Evolutionary conservation across 768 basidiomycete genomes (phyloP), one percentile per base, ranked within the genome.

Genomic region (Kwoniella newhampshirensis): DNA sequence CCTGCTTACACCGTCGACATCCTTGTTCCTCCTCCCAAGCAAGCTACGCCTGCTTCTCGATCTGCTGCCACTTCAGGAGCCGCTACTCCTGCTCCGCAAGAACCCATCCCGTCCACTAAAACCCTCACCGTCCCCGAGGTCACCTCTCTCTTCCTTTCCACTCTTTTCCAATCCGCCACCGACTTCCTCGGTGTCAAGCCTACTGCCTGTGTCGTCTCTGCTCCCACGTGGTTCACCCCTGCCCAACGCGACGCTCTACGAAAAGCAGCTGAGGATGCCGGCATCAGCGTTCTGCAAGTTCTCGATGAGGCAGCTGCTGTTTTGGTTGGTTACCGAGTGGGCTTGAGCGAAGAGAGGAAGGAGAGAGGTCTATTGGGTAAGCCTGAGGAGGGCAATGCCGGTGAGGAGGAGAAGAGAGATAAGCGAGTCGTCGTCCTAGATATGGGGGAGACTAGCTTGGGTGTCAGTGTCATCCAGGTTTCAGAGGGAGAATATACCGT

Each of bases 301-400:
- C 77, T 97, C 4, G 89, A 94, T 49, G 91, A 97, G 63, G 83
- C 87, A 0, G 91, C 85, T 26, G 91, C 92, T 2, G 87, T 85
- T 0, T 74, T 82, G 40, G 75, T 80, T 23, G 79, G 79, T 13
- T 80, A 81, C 76, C 51, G 77, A 26, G 75, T 73, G 8, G 74
- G 74, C 28, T 53, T 78, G 40, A 61, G 60, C 23, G 66, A 71
- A 43, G 76, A 76, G 62, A 42, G 76, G 21, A 64, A 74, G 51
- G 70, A 74, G 59, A 55, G 68, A 42, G 73, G 70, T 11, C 54
- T 78, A 51, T 48, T 76, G 12, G 75, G 75, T 20, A 57, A 64
- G 37, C 73, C 77, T 11, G 73, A 75, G 47, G 75, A 76, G 54
- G 75, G 73, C 30, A 51, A 71, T 37, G 69, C 67, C n/a, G 77